phyloP scores from a whole-genome alignment of 2,329 filamentous ascomycete species.

The Lizonia empirigonia region DNA sequence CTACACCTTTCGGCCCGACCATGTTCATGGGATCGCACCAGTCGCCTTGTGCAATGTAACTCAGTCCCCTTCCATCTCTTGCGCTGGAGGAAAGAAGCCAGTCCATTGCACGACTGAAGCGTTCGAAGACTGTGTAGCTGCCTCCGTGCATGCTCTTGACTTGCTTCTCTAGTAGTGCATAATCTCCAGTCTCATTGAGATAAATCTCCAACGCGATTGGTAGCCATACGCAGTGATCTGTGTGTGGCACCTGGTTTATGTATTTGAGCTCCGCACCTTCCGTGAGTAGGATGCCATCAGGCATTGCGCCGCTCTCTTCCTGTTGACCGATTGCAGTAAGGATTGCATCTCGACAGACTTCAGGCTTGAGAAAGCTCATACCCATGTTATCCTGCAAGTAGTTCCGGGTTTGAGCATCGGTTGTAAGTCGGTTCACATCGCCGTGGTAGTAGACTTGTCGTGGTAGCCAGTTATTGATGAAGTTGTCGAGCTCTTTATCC shows the following conservation, averaged over 20 bases:
- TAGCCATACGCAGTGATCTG: slow-evolving; percentile 65
- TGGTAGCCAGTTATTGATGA: slow-evolving; percentile 65
- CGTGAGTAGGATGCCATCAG: slow-evolving; percentile 61
- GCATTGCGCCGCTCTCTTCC: slow-evolving; percentile 62
- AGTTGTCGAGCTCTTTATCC: slow-evolving; percentile 61
- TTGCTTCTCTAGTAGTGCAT: slow-evolving; percentile 54
- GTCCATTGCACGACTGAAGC: slow-evolving; percentile 63
- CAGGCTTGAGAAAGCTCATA: slow-evolving; percentile 62
- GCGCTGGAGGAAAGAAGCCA: slow-evolving; percentile 56
- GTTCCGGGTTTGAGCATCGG: slow-evolving; percentile 64
- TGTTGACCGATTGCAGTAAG: slow-evolving; percentile 60
- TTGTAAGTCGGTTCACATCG: slow-evolving; percentile 63
- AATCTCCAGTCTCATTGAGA: slow-evolving; percentile 62
- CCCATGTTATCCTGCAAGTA: slow-evolving; percentile 67
- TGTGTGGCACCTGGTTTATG: slow-evolving; percentile 66
- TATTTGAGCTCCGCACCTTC: slow-evolving; percentile 64
- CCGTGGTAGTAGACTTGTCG: slow-evolving; percentile 65
- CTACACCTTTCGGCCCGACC: slow-evolving; percentile 64
- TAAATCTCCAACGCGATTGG: slow-evolving; percentile 62
- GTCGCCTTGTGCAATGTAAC: slow-evolving; percentile 64
- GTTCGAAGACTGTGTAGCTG: slow-evolving; percentile 59
- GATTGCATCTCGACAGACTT: slow-evolving; percentile 57
- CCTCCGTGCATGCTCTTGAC: slow-evolving; percentile 53
- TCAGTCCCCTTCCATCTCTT: slow-evolving; percentile 60
- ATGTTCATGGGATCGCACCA: slow-evolving; percentile 69